These are phyloP conservation scores for Globisporangium spiculum DNA, from an alignment of 352 stramenopile species.

Conservation along the genomic window DNA sequence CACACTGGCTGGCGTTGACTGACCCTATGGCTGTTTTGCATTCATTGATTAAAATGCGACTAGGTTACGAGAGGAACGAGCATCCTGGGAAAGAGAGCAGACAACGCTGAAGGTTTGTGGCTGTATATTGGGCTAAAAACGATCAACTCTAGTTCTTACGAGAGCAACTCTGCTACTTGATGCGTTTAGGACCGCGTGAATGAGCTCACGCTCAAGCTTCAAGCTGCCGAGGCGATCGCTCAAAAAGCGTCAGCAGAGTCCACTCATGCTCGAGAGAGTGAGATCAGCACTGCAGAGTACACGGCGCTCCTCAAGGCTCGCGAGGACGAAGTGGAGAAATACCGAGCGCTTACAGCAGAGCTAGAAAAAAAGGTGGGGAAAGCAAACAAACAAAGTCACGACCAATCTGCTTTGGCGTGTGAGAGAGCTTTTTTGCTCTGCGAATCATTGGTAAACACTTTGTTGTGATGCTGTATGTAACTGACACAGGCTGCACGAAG, in stretches of 20 bases:
- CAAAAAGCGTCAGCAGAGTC: conserved; percentile 26
- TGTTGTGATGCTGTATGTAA: neutral
- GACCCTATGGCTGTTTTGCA: neutral
- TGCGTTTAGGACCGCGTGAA: conserved; percentile 37
- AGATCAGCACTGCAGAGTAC: conserved; percentile 21
- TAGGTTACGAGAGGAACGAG: conserved; percentile 61
- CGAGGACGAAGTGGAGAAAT: conserved; percentile 53
- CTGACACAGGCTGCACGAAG: conserved; percentile 35
- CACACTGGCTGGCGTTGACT: no score
- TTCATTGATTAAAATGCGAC: neutral
- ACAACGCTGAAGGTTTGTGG: conserved; percentile 38
- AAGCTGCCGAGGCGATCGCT: conserved; percentile 42
- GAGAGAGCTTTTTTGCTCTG: neutral
- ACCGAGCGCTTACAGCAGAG: conserved; percentile 28
- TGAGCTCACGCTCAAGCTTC: conserved; percentile 53
- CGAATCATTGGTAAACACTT: neutral
- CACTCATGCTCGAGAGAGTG: conserved; percentile 20
- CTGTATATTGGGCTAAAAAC: neutral
- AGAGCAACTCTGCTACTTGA: neutral
- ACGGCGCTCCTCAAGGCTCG: conserved; percentile 33
- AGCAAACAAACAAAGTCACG: neutral
- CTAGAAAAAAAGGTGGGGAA: conserved; percentile 51
- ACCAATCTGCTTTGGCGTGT: neutral
- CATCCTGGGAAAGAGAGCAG: conserved; percentile 48
- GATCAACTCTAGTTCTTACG: neutral